Evolutionary conservation across 805 yeast genomes (phyloP), one percentile per base, ranked within the genome.

Genomic region (Myxozyma neotropica): DNA sequence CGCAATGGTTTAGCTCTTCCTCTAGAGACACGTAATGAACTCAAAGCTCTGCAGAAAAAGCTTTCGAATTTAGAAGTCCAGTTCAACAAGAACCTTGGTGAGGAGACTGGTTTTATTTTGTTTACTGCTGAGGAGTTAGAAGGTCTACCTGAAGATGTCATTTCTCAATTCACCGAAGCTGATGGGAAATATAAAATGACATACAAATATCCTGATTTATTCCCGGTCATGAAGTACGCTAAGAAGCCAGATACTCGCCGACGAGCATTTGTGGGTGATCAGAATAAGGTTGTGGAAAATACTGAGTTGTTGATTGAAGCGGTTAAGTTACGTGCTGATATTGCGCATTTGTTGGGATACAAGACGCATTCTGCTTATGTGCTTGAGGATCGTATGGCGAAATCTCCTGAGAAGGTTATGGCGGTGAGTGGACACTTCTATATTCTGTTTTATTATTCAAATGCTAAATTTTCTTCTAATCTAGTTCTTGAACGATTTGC

Each of bases 331-430:
- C 81, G 96, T 69, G 81, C 80, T 35, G 75, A 85, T 66, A 74
- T 86, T 57, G 90, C 95, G 1, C 69, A 79, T 44, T 59, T 81
- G 13, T 76, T 89, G 67, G 94, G 91, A 21, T 89, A 86, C 72
- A 73, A 80, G 6, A 82, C 82, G 56, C 89, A 81, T 72, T 83
- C 95, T 0, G 87, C 85, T 55, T 88, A 81, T 69, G 81, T 85
- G 38, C 77, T 89, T 64, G 93, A 89, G 64, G 86, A 84, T 55
- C 81, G 90, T 71, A 87, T 89, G 92, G 96, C 96, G 40, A 87
- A 89, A 69, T 79, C 77, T 24, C 82, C 86, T 45, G 77, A 78
- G 47, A 81, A 75, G 21, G 96, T 89, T 21, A 69, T 80, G 44
- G 21, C 23, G 3, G 56, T 53, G 26, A 17, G 56, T 45, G 8